Evolutionary conservation across 2,329 filamentous ascomycete genomes (phyloP).

Genomic region (Apiospora marii): DNA sequence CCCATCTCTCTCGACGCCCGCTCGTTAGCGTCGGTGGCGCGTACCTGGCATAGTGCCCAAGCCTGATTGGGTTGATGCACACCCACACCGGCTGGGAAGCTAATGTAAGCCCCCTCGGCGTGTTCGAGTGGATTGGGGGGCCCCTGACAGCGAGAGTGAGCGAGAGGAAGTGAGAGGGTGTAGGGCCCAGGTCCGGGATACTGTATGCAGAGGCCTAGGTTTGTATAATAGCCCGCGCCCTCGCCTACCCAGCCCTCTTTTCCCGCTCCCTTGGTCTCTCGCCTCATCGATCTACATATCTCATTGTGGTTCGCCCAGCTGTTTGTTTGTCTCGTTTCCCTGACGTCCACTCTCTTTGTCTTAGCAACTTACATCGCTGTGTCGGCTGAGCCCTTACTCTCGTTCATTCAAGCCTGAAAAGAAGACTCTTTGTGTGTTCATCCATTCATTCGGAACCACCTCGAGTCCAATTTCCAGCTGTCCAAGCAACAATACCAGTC

Average conservation of each 20-base stretch:
- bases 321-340: conserved; percentile 11
- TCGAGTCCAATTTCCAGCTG: neutral
- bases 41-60: conserved; percentile 1
- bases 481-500: conserved; percentile 1
- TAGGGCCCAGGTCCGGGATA: neutral
- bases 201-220: neutral
- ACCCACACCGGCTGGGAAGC: neutral
- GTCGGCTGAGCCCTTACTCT: conserved; percentile 9
- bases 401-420: conserved; percentile 4
- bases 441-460: conserved; percentile 3
- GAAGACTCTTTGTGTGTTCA: conserved; percentile 11
- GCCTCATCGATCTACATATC: conserved; percentile 13
- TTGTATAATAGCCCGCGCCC: conserved; percentile 1
- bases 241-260: neutral
- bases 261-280: neutral
- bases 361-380: neutral
- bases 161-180: neutral
- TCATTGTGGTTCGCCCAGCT: conserved; percentile 9
- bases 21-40: conserved; percentile 11
- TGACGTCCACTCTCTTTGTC: conserved; percentile 15
- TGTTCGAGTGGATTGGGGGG: neutral
- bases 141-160: neutral
- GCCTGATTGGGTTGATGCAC: conserved; percentile 13
- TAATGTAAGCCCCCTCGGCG: conserved; percentile 14
- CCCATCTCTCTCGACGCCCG: neutral